Evolutionary conservation across 495 filamentous ascomycete genomes (phyloP), one percentile per base, ranked within the genome.

Genomic region (Tuber indicum): DNA sequence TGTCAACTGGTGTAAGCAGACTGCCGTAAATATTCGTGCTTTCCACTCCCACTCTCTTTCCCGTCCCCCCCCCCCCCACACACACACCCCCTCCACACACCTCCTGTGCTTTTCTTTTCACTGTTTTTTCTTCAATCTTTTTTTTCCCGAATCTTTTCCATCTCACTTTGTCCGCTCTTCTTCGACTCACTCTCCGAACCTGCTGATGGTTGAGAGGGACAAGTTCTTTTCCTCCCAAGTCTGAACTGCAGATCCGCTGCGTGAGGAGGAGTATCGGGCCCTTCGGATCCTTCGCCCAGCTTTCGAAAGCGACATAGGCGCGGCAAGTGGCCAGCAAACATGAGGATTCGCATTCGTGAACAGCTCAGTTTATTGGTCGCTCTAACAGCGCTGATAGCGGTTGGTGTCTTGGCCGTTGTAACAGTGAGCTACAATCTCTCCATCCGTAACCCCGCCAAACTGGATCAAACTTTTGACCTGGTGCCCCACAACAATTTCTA

Each of bases 331-430:
- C 58, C 58, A 66, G 82, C 62, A 70, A 49, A 75, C 79, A 85
- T 78, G 79, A 72, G n/a, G 66, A 72, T 80, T 74, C 87, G 89
- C 26, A 91, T 92, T 78, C 86, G 90, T 71, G 87, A 89, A 82
- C 90, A 92, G 85, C 83, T 92, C 69, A 90, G 86, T 78, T 85
- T 89, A 82, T 84, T 92, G 72, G 90, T 92, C 76, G 84, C 92
- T 44, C 76, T 91, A 42, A 87, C 89, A 14, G 87, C 89, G 7
- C 83, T 92, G 46, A 84, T 87, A 47, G 88, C 89, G 46, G 85
- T 92, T 44, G 88, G 86, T 10, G 88, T 91, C 41, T 86, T 92
- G 39, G 86, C 89, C 32, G 86, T 91, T 77, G 90, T 91, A 81
- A 91, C 89, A 84, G 91, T 89, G 84, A 74, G 85, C 43, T 41